A percentile compares a stretch with the other conserved stretches of the same genome.
These are phyloP conservation scores for Phlyctochytrium bullatum DNA, from an alignment of 192 early-diverging fungal genomes.

Conservation along the genomic window DNA sequence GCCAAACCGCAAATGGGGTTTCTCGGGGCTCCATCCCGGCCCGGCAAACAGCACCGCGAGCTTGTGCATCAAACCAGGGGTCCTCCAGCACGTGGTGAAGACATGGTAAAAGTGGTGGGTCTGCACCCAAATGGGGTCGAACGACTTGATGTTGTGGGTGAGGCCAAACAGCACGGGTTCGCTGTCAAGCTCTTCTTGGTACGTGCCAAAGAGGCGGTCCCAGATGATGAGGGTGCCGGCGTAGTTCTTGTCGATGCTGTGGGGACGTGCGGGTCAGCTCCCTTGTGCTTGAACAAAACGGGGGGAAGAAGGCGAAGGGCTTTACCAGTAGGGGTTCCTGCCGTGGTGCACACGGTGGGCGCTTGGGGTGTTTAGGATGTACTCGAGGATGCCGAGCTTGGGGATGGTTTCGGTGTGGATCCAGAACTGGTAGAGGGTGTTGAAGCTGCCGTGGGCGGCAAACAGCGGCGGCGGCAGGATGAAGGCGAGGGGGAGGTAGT, in stretches of 20 bases:
- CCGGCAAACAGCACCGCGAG: conserved; percentile 53
- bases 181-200: conserved; percentile 43
- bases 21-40: conserved; percentile 45
- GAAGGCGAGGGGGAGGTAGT: conserved; percentile 52
- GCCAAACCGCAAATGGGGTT: conserved; percentile 14
- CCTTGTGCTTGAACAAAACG: not conserved
- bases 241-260: conserved; percentile 62
- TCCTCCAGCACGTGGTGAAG: conserved; percentile 28
- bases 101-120: conserved; percentile 50
- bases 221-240: conserved; percentile 62
- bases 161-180: conserved; percentile 57
- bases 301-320: not conserved
- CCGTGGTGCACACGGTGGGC: conserved; percentile 63
- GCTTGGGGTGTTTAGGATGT: conserved; percentile 62
- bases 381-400: conserved; percentile 53
- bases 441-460: conserved; percentile 52
- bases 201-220: conserved; percentile 63
- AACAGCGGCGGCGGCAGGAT: conserved; percentile 54
- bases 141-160: conserved; percentile 59
- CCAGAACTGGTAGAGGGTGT: conserved; percentile 50
- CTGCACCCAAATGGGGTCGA: conserved; percentile 57
- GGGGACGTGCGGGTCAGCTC: not conserved
- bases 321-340: conserved; percentile 56
- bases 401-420: conserved; percentile 51
- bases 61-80: conserved; percentile 18